These are phyloP conservation scores for Metschnikowia hibisci DNA, from an alignment of 805 yeast species.

Conservation along the genomic window DNA sequence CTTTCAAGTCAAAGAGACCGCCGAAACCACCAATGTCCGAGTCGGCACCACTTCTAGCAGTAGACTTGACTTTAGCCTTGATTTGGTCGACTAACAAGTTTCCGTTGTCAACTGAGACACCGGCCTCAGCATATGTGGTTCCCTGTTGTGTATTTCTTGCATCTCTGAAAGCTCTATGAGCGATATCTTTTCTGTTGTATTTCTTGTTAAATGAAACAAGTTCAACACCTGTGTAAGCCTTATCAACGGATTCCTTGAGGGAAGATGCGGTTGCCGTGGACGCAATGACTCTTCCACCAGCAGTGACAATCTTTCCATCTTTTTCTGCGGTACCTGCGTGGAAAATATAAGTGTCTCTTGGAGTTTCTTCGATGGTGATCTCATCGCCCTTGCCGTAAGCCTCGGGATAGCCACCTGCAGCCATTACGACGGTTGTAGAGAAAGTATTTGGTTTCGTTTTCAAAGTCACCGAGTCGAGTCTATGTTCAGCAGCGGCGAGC, in stretches of 20 bases:
- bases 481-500: conserved; percentile 90
- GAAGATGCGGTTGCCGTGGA: conserved; percentile 80
- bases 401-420: conserved; percentile 98
- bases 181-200: conserved; percentile 90
- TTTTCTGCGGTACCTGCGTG: conserved; percentile 87
- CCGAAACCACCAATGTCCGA: conserved; percentile 99
- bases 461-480: conserved; percentile 77
- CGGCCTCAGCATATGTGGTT: conserved; percentile 91
- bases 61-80: conserved; percentile 85
- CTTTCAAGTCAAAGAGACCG: conserved; percentile 86
- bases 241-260: conserved; percentile 74
- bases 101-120: conserved; percentile 97
- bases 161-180: conserved; percentile 88
- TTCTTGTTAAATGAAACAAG: conserved; percentile 67
- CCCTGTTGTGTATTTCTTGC: conserved; percentile 26
- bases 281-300: conserved; percentile 97
- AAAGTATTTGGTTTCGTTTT: conserved; percentile 52
- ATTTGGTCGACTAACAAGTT: conserved; percentile 85
- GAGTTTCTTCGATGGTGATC: conserved; percentile 53
- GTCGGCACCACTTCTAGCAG: conserved; percentile 94
- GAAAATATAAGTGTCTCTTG: conserved; percentile 69
- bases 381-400: conserved; percentile 80
- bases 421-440: conserved; percentile 90
- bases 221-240: conserved; percentile 82
- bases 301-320: conserved; percentile 65